phyloP scores from a whole-genome alignment of 371 early-diverging fungal species.

The Rhizopus delemar region DNA sequence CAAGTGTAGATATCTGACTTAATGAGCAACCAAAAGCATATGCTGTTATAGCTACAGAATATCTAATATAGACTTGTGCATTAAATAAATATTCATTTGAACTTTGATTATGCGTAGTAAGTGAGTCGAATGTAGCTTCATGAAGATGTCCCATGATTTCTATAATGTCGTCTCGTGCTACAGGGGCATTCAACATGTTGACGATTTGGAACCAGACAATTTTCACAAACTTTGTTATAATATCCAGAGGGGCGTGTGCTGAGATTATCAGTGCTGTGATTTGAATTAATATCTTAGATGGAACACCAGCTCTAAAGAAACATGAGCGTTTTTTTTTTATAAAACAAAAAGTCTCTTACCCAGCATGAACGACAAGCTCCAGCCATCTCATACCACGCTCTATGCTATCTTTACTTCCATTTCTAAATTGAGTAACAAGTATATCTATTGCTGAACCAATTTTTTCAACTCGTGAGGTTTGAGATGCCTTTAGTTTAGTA shows the following conservation, averaged over 20 bases:
- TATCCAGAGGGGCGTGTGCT: constrained; percentile 28
- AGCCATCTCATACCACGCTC: constrained; percentile 52
- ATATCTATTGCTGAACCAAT: constrained; percentile 28
- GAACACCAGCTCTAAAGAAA: constrained; percentile 42
- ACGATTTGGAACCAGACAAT: constrained; percentile 55
- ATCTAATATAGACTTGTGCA: constrained; percentile 38
- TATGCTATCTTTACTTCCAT: constrained; percentile 27
- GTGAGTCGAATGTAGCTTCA: constrained; percentile 30
- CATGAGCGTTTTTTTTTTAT: neutral
- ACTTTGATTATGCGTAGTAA: constrained; percentile 22
- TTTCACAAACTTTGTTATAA: constrained; percentile 40
- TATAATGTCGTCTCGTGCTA: constrained; percentile 36
- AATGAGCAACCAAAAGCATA: constrained; percentile 47
- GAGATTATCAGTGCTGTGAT: constrained; percentile 38
- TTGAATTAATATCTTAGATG: constrained; percentile 37
- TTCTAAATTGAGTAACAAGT: constrained; percentile 34
- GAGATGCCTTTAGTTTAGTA: constrained; percentile 2
- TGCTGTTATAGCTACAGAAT: constrained; percentile 41
- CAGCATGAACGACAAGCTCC: constrained; percentile 41
- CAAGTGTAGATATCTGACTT: constrained; percentile 37
- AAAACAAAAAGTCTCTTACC: constrained; percentile 29
- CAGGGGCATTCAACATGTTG: constrained; percentile 28
- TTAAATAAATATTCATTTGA: constrained; percentile 27
- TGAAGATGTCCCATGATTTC: constrained; percentile 49
- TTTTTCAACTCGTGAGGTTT: neutral